phyloP scores from a whole-genome alignment of 345 rosid species.

The Limnanthes douglasii region DNA sequence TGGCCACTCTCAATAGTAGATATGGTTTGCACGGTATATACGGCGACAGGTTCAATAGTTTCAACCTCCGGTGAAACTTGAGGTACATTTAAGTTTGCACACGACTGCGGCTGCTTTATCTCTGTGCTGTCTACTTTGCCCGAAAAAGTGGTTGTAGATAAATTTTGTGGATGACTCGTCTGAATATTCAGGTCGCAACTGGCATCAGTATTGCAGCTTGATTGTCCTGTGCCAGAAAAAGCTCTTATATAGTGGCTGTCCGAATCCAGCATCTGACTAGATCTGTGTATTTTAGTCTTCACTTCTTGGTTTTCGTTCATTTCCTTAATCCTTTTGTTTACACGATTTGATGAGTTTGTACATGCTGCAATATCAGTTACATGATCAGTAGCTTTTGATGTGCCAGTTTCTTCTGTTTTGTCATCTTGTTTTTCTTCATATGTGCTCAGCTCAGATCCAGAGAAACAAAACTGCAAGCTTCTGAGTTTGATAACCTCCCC shows the following conservation, averaged over 20 bases:
- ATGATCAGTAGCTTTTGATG: conserved; percentile 10
- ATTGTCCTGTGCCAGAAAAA: conserved; percentile 22
- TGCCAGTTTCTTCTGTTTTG: conserved; percentile 23
- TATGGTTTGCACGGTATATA: conserved; percentile 12
- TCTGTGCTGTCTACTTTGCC: conserved; percentile 12
- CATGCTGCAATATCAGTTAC: conserved; percentile 11
- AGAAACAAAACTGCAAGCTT: conserved; percentile 44
- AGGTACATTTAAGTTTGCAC: conserved; percentile 39
- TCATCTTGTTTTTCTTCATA: conserved; percentile 25
- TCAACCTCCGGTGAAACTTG: conserved; percentile 24
- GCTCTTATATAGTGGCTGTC: conserved; percentile 13
- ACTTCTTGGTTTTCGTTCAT: conserved; percentile 11
- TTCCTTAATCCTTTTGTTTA: conserved; percentile 11
- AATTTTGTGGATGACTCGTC: conserved; percentile 15
- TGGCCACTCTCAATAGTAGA: conserved; percentile 1
- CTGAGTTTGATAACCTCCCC: conserved; percentile 28
- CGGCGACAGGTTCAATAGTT: conserved; percentile 10
- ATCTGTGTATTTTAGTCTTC: conserved; percentile 10
- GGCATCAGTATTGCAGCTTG: conserved; percentile 20
- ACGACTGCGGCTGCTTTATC: conserved; percentile 14
- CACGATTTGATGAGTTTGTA: conserved; percentile 20
- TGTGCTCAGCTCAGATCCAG: conserved; percentile 20
- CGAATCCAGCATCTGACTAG: conserved; percentile 12
- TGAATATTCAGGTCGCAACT: conserved; percentile 17
- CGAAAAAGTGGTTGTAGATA: conserved; percentile 17